Conservation (phyloP, 2,329 filamentous ascomycete species). For the Botrytis byssoidea region DNA sequence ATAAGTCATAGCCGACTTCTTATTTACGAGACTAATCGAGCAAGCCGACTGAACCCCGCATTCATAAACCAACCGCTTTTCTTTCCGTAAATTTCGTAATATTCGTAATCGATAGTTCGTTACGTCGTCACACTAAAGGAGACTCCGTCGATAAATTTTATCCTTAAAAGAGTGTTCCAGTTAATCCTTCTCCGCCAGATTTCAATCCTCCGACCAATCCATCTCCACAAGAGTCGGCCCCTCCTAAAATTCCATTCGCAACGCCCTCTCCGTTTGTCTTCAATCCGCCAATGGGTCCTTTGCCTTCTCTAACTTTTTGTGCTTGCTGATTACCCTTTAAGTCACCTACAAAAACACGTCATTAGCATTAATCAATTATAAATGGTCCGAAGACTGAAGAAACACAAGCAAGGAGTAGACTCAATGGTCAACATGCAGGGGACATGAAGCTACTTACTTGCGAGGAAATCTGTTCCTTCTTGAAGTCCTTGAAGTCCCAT, state of each 20-base stretch:
- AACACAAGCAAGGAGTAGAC: neutral
- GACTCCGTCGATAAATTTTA: neutral
- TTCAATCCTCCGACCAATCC: conserved; percentile 17
- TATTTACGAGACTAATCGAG: neutral
- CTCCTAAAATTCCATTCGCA: conserved; percentile 3
- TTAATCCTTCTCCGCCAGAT: conserved; percentile 16
- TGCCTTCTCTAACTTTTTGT: conserved; percentile 33
- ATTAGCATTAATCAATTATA: neutral
- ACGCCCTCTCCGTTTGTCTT: conserved; percentile 23
- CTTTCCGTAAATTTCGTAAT: conserved; percentile 1
- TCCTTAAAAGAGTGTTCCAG: neutral
- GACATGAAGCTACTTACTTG: conserved; percentile 34
- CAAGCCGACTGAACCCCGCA: neutral
- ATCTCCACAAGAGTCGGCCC: neutral
- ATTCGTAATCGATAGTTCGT: neutral
- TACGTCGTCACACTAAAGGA: neutral
- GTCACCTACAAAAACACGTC: conserved; percentile 33
- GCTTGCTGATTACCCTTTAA: conserved; percentile 43
- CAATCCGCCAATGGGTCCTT: conserved; percentile 31
- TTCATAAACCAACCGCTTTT: neutral
- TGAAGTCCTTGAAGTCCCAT: conserved; percentile 43
- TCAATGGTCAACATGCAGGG: neutral
- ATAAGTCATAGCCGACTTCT: neutral
- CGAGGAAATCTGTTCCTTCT: conserved; percentile 43
- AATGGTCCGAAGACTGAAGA: neutral